Evolutionary conservation across 257 asterid genomes (phyloP), one percentile per base, ranked within the genome.

Genomic region (Lithospermum erythrorhizon): DNA sequence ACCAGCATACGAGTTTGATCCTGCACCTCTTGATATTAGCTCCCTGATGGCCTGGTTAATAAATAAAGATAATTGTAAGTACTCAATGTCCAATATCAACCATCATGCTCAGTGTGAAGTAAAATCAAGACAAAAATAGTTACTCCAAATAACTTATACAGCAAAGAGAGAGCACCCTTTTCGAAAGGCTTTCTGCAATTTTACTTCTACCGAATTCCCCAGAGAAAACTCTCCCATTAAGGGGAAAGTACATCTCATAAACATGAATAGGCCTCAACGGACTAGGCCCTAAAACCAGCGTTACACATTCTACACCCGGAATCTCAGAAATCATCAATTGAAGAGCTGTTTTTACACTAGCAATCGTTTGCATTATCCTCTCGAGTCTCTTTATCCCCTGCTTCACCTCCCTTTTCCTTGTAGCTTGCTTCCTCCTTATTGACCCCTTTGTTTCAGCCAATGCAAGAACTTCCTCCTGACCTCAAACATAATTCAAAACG

Each of bases 361-460:
- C 73, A 47, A 89, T 56, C 57, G 80, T 62, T 16, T 41, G 76
- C 95, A 91, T 81, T 68, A 86, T 64, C 75, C 88, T 91, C 30
- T 91, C 93, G 62, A 82, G 73, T 77, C 86, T 88, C 69, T 76
- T 75, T 65, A 91, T 84, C 57, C 90, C 93, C 78, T 81, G 73
- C 75, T 79, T 91, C 74, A 91, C 90, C 77, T 86, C 96, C 61
- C 98, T 79, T 73, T 78, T 91, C 58, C 97, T 84, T 55, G 89
- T 29, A 24, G 83, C 78, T 61, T 81, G 86, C 59, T 78, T 77
- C 68, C 90, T 82, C 85, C 94, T 82, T 4, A 63, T 32, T 27
- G 85, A 61, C 24, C 73, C 76, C 68, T 67, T 80, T 58, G 63
- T 77, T 60, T 84, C 98, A 55, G 73, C 70, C 56, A 79, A 80